Evolutionary conservation across 176 grass and related monocot species (phyloP).

Genomic region (Panicum miliaceum): DNA sequence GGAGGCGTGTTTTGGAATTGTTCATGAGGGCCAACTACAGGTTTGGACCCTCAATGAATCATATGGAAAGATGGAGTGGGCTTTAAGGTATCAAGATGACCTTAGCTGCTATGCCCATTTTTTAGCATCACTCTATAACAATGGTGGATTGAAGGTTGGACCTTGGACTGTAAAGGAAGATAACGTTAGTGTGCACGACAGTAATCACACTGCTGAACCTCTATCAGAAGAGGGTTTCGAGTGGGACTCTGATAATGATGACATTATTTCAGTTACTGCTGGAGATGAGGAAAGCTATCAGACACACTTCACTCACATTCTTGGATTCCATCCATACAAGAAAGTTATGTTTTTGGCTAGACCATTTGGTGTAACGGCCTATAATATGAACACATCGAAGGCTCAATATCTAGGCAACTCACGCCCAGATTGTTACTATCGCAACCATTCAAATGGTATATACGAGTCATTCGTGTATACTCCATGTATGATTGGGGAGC

Average conservation of each 20-base stretch:
- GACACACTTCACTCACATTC: not conserved
- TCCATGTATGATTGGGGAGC: not conserved
- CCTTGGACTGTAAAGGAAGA: not conserved
- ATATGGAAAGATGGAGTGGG: not conserved
- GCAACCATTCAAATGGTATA: not conserved
- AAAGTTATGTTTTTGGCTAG: not conserved
- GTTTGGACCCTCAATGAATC: not conserved
- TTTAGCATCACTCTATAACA: not conserved
- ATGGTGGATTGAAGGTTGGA: not conserved
- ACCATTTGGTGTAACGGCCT: not conserved
- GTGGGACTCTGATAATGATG: conserved; percentile 34
- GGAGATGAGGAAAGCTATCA: no score
- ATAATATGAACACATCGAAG: conserved; percentile 17
- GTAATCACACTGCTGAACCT: not conserved
- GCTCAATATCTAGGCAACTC: conserved; percentile 3
- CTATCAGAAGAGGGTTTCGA: not conserved
- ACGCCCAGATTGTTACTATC: not conserved
- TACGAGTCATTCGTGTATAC: not conserved
- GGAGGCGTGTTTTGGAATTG: not conserved
- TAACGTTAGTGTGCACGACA: not conserved
- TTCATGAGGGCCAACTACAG: not conserved
- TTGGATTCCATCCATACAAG: conserved; percentile 36
- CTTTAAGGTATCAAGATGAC: not conserved
- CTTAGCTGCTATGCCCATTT: not conserved
- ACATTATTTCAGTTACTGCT: not conserved